These are phyloP conservation scores for Paspalum vaginatum DNA, from an alignment of 176 grass and related monocot species.

Conservation along the genomic window DNA sequence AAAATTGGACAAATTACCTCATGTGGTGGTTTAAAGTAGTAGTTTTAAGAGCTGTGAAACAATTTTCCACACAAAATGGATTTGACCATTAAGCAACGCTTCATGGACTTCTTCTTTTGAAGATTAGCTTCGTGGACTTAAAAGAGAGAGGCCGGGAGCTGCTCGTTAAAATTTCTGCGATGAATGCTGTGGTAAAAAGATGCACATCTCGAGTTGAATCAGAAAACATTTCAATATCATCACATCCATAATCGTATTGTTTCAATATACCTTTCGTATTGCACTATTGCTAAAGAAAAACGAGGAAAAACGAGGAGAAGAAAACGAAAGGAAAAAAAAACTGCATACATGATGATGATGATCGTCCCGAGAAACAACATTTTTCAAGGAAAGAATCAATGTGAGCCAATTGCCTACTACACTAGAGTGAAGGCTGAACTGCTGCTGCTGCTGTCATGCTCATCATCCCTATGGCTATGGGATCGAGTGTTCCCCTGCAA, in stretches of 20 bases:
- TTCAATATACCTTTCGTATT: not conserved
- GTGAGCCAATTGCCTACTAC: not conserved
- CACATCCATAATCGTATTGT: not conserved
- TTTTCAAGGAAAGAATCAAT: not conserved
- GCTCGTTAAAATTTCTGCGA: too few relatives aligned
- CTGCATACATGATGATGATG: not conserved
- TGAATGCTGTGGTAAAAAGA: not conserved
- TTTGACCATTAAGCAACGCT: not conserved
- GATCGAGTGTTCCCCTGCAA: slow-evolving; percentile 49
- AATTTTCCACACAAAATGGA: not conserved
- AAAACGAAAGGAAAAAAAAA: not conserved
- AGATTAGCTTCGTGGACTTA: not conserved
- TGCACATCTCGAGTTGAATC: not conserved
- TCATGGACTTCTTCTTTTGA: not conserved
- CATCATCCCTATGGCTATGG: slow-evolving; percentile 30
- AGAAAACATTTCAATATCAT: not conserved
- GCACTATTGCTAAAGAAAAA: too few relatives aligned
- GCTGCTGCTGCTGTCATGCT: slow-evolving; percentile 9
- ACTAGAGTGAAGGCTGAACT: slow-evolving; percentile 8
- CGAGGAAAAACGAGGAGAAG: not conserved
- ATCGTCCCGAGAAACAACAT: not conserved
- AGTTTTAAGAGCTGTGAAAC: not conserved
- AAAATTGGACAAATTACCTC: too few relatives aligned
- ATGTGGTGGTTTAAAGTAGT: too few relatives aligned
- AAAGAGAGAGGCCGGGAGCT: not conserved